Conservation (phyloP, 2,329 filamentous ascomycete species). For the Neoarthrinium moseri region DNA sequence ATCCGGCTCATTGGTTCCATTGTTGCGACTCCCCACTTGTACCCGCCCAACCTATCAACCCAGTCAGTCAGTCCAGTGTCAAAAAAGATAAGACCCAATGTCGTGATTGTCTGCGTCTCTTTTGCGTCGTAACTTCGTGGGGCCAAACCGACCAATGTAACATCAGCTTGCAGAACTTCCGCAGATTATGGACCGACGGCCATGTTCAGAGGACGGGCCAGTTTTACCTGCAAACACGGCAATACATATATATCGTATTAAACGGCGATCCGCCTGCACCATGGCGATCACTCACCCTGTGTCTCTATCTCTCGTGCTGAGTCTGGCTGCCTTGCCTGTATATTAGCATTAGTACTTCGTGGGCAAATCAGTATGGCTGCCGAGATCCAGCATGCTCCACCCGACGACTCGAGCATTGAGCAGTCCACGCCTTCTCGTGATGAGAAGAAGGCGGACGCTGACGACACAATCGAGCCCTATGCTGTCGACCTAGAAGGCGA, state of each 20-base stretch:
- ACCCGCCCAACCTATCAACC: too few relatives aligned
- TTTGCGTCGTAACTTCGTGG: conserved; percentile 4
- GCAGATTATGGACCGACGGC: too few relatives aligned
- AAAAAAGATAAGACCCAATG: conserved; percentile 5
- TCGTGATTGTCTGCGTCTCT: conserved; percentile 4
- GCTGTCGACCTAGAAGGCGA: conserved; percentile 7
- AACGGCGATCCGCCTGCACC: neutral
- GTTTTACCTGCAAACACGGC: too few relatives aligned
- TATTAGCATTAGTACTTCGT: neutral
- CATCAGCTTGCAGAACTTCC: too few relatives aligned
- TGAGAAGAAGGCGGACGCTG: conserved; percentile 10
- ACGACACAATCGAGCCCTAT: conserved; percentile 7
- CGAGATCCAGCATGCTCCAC: neutral
- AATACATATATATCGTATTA: too few relatives aligned
- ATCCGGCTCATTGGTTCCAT: too few relatives aligned
- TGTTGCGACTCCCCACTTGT: too few relatives aligned
- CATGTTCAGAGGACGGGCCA: too few relatives aligned
- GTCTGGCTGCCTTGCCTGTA: neutral
- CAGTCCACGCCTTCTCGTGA: neutral
- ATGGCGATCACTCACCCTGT: neutral
- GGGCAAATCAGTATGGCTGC: neutral
- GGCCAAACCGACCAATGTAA: too few relatives aligned
- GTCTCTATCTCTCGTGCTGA: neutral
- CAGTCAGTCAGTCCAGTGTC: too few relatives aligned
- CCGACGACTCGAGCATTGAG: conserved; percentile 3